These are phyloP conservation scores for Phytophthora hibernalis DNA, from an alignment of 352 stramenopile genomes.

Conservation along the genomic window DNA sequence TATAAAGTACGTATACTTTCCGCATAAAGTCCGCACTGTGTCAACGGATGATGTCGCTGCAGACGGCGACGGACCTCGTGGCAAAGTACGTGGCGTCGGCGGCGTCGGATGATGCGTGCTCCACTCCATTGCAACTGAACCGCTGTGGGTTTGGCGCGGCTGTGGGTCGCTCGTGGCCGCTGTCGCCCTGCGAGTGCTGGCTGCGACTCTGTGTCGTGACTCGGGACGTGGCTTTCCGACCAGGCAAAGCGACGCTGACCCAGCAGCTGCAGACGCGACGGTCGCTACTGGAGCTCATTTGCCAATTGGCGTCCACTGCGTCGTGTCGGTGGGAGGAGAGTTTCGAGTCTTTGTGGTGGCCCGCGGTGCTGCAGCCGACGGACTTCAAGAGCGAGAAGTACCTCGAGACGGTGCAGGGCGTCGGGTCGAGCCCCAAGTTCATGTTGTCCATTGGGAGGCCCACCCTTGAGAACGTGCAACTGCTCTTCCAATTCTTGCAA, in stretches of 20 bases:
- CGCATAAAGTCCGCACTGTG: no score
- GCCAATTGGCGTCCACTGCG: slow-evolving; percentile 23
- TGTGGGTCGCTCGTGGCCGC: slow-evolving; percentile 13
- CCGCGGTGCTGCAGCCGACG: slow-evolving; percentile 9
- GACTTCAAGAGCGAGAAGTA: slow-evolving; percentile 21
- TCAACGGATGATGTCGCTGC: slow-evolving; percentile 6
- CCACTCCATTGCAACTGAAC: background rate
- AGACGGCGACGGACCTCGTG: slow-evolving; percentile 23
- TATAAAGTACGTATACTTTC: no score
- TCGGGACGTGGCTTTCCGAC: slow-evolving; percentile 1
- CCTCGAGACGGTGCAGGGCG: slow-evolving; percentile 17
- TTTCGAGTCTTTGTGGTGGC: slow-evolving; percentile 37
- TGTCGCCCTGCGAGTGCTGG: slow-evolving; percentile 25
- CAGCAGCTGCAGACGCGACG: slow-evolving; percentile 21
- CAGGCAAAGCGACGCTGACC: background rate
- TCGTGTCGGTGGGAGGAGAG: slow-evolving; percentile 19
- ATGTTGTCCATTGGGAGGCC: slow-evolving; percentile 16
- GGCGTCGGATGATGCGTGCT: background rate
- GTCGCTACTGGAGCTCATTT: slow-evolving; percentile 27
- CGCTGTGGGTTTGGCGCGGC: slow-evolving; percentile 12
- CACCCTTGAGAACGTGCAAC: slow-evolving; percentile 31
- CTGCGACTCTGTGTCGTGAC: slow-evolving; percentile 16
- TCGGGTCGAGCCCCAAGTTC: slow-evolving; percentile 13
- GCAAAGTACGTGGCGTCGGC: slow-evolving; percentile 22
- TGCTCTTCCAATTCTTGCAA: slow-evolving; percentile 25